These are phyloP conservation scores for Clarkia xantiana DNA, from an alignment of 345 rosid genomes.

Conservation along the genomic window DNA sequence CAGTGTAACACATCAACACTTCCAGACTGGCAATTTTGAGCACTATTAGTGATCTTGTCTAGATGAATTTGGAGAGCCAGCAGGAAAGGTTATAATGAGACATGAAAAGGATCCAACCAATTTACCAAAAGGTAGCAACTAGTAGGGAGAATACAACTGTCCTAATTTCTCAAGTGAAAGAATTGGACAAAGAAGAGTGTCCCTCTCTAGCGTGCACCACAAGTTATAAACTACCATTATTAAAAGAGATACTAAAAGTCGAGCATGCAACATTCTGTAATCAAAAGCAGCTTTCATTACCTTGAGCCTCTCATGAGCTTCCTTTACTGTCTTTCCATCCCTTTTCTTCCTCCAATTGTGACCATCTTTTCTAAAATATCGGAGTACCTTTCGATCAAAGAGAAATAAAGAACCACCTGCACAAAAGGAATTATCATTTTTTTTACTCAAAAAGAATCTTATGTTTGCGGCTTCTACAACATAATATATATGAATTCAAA, in stretches of 20 bases:
- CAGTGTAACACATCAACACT: slow-evolving; percentile 86
- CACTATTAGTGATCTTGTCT: too few relatives aligned
- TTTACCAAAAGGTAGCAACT: too few relatives aligned
- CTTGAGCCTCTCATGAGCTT: slow-evolving; percentile 95
- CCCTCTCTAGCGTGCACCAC: background rate
- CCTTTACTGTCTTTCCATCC: slow-evolving; percentile 88
- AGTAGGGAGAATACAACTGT: too few relatives aligned
- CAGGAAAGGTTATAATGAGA: too few relatives aligned
- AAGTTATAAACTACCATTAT: background rate
- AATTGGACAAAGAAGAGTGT: too few relatives aligned
- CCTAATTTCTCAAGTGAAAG: too few relatives aligned
- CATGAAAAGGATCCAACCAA: too few relatives aligned
- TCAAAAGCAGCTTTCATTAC: slow-evolving; percentile 16
- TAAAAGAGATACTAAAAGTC: background rate
- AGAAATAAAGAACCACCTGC: slow-evolving; percentile 84
- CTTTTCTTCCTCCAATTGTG: slow-evolving; percentile 93
- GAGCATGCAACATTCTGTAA: background rate
- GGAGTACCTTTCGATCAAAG: slow-evolving; percentile 71
- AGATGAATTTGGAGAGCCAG: too few relatives aligned
- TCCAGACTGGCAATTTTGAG: slow-evolving; percentile 43
- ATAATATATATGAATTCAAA: background rate
- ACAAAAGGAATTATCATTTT: slow-evolving; percentile 10
- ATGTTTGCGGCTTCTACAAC: background rate
- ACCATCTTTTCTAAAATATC: slow-evolving; percentile 96
- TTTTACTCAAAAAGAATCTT: too few relatives aligned